Base-by-base conservation (phyloP, 805 yeast species). In the Isabelozyma heimii region DNA sequence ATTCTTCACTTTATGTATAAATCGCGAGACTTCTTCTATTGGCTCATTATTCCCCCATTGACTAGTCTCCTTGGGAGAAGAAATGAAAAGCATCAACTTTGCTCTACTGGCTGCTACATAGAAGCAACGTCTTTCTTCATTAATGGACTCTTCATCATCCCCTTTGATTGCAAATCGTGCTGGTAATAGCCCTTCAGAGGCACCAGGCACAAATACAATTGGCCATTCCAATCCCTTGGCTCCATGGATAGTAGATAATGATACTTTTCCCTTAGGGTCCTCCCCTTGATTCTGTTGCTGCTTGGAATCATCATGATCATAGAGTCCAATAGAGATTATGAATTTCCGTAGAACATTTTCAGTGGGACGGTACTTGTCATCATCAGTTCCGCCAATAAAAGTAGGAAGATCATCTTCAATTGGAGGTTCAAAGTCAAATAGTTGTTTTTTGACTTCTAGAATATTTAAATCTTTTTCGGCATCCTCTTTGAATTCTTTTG, bases 211-310 rank as follows among this genome's bases (percentile, higher is more conserved):
- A 60, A 89, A 89, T 0, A 92, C 97, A 12, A 89, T 81, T 0
- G 96, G 92, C 97, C 98, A 92, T 62, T 92, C 99, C 2, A 91
- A 72, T 0, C 99, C 99, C 63, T 92, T 92, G 1, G 97, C 83
- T 0, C 91, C 89, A 62, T 92, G 99, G 10, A 92, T 86, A 0
- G 98, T 94, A 0, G 96, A 86, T 0, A 92, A 47, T 5, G 76
- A 67, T 45, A 58, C 70, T 51, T 60, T 66, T 6, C 69, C 69
- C 5, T 53, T 53, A 14, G 49, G 51, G 13, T 53, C 57, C 14
- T 59, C 60, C n/a, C 2, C 10, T 13, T 10, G 35, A 13, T 13
- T 30, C 6, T 53, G 56, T 3, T 63, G 70, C 12, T 56, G 53
- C 17, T 40, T 40, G 4, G 42, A 16, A 24, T 30, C 46, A 16